Evolutionary conservation across 2,329 filamentous ascomycete species (phyloP), one percentile per base, ranked within the genome.

Genomic region (Meredithiella fracta): DNA sequence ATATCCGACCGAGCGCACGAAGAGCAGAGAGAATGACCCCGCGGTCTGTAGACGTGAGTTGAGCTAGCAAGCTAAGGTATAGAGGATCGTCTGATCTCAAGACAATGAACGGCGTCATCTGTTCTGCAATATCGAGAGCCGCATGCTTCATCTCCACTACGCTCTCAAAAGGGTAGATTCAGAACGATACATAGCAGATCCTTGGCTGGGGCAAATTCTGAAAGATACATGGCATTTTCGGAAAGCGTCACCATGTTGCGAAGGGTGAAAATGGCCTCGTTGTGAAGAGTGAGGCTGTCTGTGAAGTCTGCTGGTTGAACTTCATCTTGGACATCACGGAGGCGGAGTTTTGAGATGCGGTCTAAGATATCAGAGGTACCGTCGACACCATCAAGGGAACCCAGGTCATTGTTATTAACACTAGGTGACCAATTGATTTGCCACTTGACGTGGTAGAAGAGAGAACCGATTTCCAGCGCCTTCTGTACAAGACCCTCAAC

Each of bases 241-340:
- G 83, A 79, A 20, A 96, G 73, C 68, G 94, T 86, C n/a, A 90
- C 83, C 89, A 98, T 96, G 67, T 98, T 98, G 53, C 92, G 81
- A 47, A 97, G 74, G 17, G 94, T 90, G 50, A 97, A 72, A 20
- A 85, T 82, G 1, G 92, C 89, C 67, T 97, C 90, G 23, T 85
- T 91, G 60, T 94, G 77, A 61, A 87, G 79, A 11, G 85, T 78
- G 59, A 97, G 73, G 44, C 77, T 73, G 60, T 89, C 82, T 14
- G 79, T 75, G 61, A 85, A 86, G 4, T 82, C 75, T 29, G 80
- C 79, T 0, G 87, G 79, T 60, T 90, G 79, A 25, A 96, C 73
- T 62, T 87, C 78, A 60, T 85, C 82, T 2, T 81, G 73, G 15
- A 83, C 71, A 22, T 81, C 66, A 59, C 75, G 78, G 40, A 75